Base-by-base conservation (phyloP, 139 green algal species). In the Haematococcus sp. region DNA sequence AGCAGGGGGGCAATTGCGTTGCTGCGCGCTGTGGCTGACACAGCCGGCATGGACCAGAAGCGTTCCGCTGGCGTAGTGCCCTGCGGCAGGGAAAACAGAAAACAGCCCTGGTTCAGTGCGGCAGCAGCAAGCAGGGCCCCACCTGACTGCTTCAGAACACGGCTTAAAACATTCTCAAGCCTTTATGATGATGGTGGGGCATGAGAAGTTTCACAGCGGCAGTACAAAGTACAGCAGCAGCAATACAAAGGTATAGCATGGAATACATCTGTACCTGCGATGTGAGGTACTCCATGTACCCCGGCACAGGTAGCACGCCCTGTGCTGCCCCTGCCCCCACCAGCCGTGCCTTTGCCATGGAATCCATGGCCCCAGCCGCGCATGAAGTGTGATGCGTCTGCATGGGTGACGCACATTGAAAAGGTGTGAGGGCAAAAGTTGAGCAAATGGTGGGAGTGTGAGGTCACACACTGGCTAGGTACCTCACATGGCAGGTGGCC, bases 1-100 rank as follows among this genome's bases (percentile, higher is more conserved):
- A 78, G 75, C 55, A 83, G 35, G 51, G 70, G 73, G 5, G 59
- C 65, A 22, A 83, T 63, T 7, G 66, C 71, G 58, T 69, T 78
- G 46, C 66, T 72, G 30, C 77, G 71, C 1, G 46, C 67, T 19
- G 40, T 82, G 76, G 64, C 71, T 49, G 64, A 69, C 11, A 82
- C 46, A 16, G 74, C 52, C 7, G 76, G 71, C 31, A 34, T 61
- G 31, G 63, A 51, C 63, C 74, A 78, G 63, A 77, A 81, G 54
- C 76, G 70, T 63, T 81, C 63, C 0, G 40, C 63, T 19, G 76
- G 76, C 17, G 76, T 81, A 9, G 35, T 68, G 68, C 76, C 74
- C 49, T 28, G 56, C 17, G 51, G 17, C 28, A 63, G n/a, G n/a
- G n/a, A n/a, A n/a, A n/a, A n/a, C n/a, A n/a, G n/a, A n/a, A n/a